These are phyloP conservation scores for Podospora anserina DNA, from an alignment of 495 filamentous ascomycete species.

Conservation along the genomic window DNA sequence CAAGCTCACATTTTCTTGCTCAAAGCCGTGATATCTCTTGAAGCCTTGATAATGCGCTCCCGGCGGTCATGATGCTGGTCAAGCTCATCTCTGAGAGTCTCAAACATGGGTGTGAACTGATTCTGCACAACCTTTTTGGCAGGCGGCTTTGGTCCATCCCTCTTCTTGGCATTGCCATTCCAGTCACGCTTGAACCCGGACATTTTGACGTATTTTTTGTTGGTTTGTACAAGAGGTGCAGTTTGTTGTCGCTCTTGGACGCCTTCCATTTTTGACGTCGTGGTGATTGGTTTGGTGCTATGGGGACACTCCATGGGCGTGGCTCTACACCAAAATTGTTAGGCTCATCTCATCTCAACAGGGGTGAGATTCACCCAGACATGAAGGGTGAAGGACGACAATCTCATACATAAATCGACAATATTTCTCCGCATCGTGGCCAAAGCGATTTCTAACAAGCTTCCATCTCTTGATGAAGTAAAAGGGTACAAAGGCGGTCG, in stretches of 20 bases:
- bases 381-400: background rate
- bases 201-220: conserved; percentile 29
- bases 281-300: conserved; percentile 1
- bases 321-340: conserved; percentile 3
- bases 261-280: conserved; percentile 11
- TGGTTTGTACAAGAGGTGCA: background rate
- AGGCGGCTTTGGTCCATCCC: conserved; percentile 32
- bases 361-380: conserved; percentile 2
- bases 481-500: background rate
- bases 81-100: conserved; percentile 76
- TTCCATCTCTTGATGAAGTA: background rate
- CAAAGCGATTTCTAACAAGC: background rate
- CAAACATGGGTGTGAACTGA: conserved; percentile 74
- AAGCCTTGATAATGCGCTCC: conserved; percentile 83
- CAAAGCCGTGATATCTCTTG: conserved; percentile 82
- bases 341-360: conserved; percentile 5
- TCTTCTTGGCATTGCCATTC: conserved; percentile 52
- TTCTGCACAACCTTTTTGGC: conserved; percentile 37
- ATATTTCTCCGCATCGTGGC: background rate
- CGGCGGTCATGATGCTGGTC: conserved; percentile 93
- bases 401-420: background rate
- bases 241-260: conserved; percentile 12
- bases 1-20: conserved; percentile 90
- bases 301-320: conserved; percentile 6
- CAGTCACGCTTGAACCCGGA: conserved; percentile 57